Evolutionary conservation across 345 rosid genomes (phyloP).

Genomic region (Eucalyptus polyanthemos): DNA sequence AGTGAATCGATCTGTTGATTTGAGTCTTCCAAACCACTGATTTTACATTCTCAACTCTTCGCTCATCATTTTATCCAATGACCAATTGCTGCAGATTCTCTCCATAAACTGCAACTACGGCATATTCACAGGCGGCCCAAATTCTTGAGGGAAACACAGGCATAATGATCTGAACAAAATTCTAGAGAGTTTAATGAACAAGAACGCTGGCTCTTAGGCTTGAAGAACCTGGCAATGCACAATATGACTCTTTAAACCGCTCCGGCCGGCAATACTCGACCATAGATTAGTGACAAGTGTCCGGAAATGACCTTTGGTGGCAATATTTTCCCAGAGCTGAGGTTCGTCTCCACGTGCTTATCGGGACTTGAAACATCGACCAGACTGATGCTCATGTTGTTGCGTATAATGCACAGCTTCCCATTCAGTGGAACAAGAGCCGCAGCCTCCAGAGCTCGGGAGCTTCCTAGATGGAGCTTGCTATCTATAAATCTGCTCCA

Average conservation of each 20-base stretch:
- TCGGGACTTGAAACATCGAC: slow-evolving; percentile 81
- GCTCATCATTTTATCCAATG: not conserved
- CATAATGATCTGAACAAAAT: not conserved
- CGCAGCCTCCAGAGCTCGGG: slow-evolving; percentile 82
- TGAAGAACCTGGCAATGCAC: slow-evolving; percentile 96
- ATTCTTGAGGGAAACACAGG: not conserved
- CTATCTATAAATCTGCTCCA: slow-evolving; percentile 89
- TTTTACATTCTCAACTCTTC: not conserved
- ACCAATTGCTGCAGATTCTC: not conserved
- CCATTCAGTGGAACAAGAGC: slow-evolving; percentile 77
- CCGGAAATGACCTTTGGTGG: slow-evolving; percentile 68
- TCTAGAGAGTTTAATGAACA: not conserved
- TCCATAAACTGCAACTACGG: not conserved
- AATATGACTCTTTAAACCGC: slow-evolving; percentile 71
- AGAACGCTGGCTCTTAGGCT: slow-evolving; percentile 38
- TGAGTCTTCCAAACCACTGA: not conserved
- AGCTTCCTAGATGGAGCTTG: slow-evolving; percentile 79
- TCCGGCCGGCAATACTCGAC: slow-evolving; percentile 97
- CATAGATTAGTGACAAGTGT: slow-evolving; percentile 64
- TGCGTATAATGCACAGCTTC: slow-evolving; percentile 84
- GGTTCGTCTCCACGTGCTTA: slow-evolving; percentile 46
- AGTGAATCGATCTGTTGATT: not conserved
- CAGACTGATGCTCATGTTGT: slow-evolving; percentile 92
- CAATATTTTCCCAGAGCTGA: slow-evolving; percentile 80
- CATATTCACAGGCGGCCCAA: not conserved